phyloP scores from a whole-genome alignment of 768 basidiomycete species.

The Mycena belliarum region DNA sequence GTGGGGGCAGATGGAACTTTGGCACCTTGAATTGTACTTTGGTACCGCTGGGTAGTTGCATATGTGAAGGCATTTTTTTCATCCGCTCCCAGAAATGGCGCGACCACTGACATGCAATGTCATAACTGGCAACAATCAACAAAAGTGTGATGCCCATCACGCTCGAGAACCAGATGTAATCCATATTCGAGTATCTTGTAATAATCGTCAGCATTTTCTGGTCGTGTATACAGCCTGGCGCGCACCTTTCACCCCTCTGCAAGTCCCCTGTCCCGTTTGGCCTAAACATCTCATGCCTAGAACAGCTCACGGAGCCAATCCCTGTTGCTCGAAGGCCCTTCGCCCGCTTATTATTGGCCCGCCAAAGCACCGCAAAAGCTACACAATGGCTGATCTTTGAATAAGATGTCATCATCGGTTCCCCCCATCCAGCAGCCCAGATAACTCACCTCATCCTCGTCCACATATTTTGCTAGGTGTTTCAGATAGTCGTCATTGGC shows the following conservation, averaged over 20 bases:
- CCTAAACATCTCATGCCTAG: background rate
- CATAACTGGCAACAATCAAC: too few relatives aligned
- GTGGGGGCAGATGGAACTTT: slow-evolving; percentile 28
- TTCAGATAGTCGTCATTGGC: background rate
- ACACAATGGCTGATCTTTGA: too few relatives aligned
- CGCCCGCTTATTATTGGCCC: background rate
- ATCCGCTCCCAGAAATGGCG: background rate
- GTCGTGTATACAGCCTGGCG: too few relatives aligned
- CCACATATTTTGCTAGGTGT: background rate
- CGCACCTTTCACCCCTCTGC: background rate
- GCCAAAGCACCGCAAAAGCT: background rate
- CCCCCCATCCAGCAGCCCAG: too few relatives aligned
- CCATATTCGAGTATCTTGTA: too few relatives aligned
- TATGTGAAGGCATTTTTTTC: too few relatives aligned
- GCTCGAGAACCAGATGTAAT: too few relatives aligned
- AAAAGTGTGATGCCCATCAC: too few relatives aligned
- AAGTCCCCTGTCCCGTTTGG: background rate
- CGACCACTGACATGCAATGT: too few relatives aligned
- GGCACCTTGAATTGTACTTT: slow-evolving; percentile 16
- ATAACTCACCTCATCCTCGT: background rate
- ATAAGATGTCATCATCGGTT: too few relatives aligned
- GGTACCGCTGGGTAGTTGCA: background rate
- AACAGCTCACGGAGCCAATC: background rate
- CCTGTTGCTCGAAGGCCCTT: background rate
- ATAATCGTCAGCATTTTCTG: too few relatives aligned